Evolutionary conservation across 148 eudicot species (phyloP).

Genomic region (Rhododendron williamsianum): DNA sequence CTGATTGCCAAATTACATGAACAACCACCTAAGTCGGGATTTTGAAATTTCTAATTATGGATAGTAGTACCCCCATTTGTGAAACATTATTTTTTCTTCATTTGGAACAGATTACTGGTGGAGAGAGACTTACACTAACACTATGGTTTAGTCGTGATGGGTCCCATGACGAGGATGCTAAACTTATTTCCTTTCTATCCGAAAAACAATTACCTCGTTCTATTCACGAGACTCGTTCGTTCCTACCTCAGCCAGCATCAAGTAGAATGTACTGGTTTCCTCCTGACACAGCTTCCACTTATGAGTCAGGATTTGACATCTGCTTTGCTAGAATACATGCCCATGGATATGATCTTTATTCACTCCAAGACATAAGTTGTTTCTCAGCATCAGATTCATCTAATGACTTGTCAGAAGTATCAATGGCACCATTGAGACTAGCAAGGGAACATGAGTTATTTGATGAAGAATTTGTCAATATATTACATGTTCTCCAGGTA

Average conservation of each 20-base stretch:
- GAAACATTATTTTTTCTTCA: neutral
- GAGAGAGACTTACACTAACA: constrained; percentile 86
- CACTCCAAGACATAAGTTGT: constrained; percentile 20
- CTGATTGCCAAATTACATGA: neutral
- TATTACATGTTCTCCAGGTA: constrained; percentile 93
- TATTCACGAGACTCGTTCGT: constrained; percentile 19
- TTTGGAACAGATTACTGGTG: constrained; percentile 55
- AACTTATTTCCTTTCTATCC: constrained; percentile 57
- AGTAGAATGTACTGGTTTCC: constrained; percentile 93
- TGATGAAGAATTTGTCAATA: constrained; percentile 47
- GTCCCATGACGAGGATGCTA: constrained; percentile 80
- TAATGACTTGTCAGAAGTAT: constrained; percentile 30
- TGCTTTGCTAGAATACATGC: constrained; percentile 61
- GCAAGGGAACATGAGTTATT: constrained; percentile 42
- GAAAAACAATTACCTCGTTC: constrained; percentile 17
- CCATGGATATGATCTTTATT: constrained; percentile 52
- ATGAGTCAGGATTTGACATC: constrained; percentile 66
- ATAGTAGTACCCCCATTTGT: neutral
- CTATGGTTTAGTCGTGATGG: constrained; percentile 85
- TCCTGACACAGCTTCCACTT: constrained; percentile 40
- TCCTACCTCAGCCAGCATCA: constrained; percentile 66
- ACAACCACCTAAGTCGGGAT: neutral
- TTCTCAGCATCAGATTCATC: constrained; percentile 21
- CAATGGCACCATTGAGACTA: constrained; percentile 44
- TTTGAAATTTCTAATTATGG: neutral